Evolutionary conservation across 73 alveolate species (phyloP).

Genomic region (Stentor roeselii): DNA sequence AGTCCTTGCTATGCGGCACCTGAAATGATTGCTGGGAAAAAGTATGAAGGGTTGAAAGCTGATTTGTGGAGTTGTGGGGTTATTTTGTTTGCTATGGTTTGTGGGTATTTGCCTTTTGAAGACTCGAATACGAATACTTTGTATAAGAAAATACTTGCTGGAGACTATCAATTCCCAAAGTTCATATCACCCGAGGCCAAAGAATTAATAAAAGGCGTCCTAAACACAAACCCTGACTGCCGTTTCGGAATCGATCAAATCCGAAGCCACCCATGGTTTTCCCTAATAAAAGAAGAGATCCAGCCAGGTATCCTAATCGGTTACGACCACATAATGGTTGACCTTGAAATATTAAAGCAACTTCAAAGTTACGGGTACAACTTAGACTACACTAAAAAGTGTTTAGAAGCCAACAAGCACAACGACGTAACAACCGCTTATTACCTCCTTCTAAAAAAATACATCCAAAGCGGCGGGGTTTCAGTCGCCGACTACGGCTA

Average conservation of each 20-base stretch:
- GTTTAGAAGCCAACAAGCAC: slow-evolving; percentile 67
- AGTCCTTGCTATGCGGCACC: slow-evolving; percentile 99
- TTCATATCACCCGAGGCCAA: slow-evolving; percentile 48
- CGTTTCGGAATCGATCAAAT: slow-evolving; percentile 79
- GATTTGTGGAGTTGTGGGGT: slow-evolving; percentile 98
- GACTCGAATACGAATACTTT: slow-evolving; percentile 80
- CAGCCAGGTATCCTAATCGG: slow-evolving; percentile 56
- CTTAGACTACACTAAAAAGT: slow-evolving; percentile 45
- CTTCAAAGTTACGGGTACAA: slow-evolving; percentile 31
- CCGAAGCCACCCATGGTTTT: slow-evolving; percentile 88
- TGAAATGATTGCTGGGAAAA: slow-evolving; percentile 90
- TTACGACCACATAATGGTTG: slow-evolving; percentile 46
- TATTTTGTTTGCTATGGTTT: slow-evolving; percentile 92
- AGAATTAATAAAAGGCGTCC: slow-evolving; percentile 77
- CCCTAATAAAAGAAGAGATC: slow-evolving; percentile 45
- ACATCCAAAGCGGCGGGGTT: slow-evolving; percentile 8
- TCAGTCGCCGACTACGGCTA: background rate
- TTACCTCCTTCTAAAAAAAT: slow-evolving; percentile 37
- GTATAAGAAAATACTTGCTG: slow-evolving; percentile 73
- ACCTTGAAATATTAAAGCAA: slow-evolving; percentile 32
- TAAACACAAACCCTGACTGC: slow-evolving; percentile 84
- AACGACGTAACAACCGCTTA: slow-evolving; percentile 68
- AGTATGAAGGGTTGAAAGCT: slow-evolving; percentile 85
- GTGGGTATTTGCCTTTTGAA: slow-evolving; percentile 97
- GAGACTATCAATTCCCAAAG: slow-evolving; percentile 73